phyloP scores from a whole-genome alignment of 208 protist genomes.

The Leishmania martiniquensis region DNA sequence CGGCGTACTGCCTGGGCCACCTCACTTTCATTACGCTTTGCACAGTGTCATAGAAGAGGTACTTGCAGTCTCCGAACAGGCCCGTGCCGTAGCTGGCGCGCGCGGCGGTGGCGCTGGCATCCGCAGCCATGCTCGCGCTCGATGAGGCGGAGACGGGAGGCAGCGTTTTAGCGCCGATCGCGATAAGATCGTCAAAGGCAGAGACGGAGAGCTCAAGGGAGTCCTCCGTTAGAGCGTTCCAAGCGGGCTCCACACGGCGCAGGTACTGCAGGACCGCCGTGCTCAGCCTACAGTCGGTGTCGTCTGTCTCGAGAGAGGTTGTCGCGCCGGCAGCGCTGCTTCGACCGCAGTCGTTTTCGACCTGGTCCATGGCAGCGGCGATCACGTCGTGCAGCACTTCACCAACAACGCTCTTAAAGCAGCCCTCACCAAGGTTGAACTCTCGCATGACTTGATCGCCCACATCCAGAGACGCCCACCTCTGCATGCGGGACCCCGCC shows the following conservation, averaged over 20 bases:
- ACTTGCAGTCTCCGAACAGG: constrained; percentile 11
- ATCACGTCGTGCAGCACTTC: constrained; percentile 25
- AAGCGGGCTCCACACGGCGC: constrained; percentile 17
- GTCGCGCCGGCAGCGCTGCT: not conserved
- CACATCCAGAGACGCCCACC: constrained; percentile 27
- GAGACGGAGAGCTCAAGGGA: constrained; percentile 13
- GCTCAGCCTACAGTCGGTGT: constrained; percentile 3
- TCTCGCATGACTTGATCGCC: constrained; percentile 25
- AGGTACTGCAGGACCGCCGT: constrained; percentile 21
- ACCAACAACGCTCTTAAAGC: constrained; percentile 15
- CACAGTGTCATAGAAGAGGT: constrained; percentile 25
- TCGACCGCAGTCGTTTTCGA: constrained; percentile 4
- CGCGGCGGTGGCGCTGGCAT: not conserved
- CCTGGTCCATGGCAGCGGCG: not conserved
- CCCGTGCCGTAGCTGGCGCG: constrained; percentile 16
- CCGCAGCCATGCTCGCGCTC: not conserved
- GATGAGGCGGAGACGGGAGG: not conserved
- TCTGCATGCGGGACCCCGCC: constrained; percentile 11
- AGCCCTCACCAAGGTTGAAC: constrained; percentile 18
- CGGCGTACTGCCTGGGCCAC: constrained; percentile 13
- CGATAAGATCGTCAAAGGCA: constrained; percentile 10
- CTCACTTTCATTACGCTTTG: constrained; percentile 10
- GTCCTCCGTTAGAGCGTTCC: constrained; percentile 24
- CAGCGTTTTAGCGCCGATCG: constrained; percentile 8
- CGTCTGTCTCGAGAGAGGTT: constrained; percentile 3